Conservation (phyloP, 2,329 filamentous ascomycete genomes). For the Chaetoscypha palmicola region DNA sequence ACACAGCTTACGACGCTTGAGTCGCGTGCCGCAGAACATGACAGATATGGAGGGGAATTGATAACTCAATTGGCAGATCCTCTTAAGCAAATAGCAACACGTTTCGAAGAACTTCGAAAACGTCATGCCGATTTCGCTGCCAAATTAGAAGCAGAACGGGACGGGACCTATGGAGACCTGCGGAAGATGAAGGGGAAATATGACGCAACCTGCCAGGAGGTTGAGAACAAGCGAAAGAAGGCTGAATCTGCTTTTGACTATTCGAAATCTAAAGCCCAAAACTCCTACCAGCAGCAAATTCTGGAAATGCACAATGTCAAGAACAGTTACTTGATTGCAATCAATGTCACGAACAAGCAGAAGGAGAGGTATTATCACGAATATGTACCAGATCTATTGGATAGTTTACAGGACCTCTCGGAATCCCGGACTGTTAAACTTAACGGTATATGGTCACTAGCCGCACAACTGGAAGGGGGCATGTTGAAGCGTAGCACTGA, state of each 20-base stretch:
- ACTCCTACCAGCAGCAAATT: constrained; percentile 85
- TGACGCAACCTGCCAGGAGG: constrained; percentile 85
- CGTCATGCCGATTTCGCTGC: constrained; percentile 81
- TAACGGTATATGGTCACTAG: constrained; percentile 79
- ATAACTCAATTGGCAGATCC: constrained; percentile 79
- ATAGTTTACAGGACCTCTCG: constrained; percentile 87
- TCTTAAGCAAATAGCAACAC: constrained; percentile 62
- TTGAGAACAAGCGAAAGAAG: constrained; percentile 92
- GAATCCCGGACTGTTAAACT: constrained; percentile 80
- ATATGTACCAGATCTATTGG: constrained; percentile 87
- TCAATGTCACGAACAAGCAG: constrained; percentile 95
- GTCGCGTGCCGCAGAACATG: constrained; percentile 79
- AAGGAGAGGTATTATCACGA: constrained; percentile 98
- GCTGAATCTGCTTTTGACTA: constrained; percentile 85
- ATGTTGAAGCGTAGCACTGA: constrained; percentile 68
- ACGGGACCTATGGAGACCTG: constrained; percentile 74
- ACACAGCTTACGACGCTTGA: constrained; percentile 90
- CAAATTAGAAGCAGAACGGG: constrained; percentile 84
- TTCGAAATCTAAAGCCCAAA: constrained; percentile 80
- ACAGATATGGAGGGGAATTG: constrained; percentile 73
- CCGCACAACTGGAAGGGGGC: constrained; percentile 71
- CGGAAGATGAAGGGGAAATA: constrained; percentile 92
- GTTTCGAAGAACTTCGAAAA: constrained; percentile 90
- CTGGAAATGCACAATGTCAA: constrained; percentile 96
- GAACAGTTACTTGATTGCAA: constrained; percentile 93